Evolutionary conservation across 2,329 filamentous ascomycete species (phyloP).

Genomic region (Polytolypa hystricis): DNA sequence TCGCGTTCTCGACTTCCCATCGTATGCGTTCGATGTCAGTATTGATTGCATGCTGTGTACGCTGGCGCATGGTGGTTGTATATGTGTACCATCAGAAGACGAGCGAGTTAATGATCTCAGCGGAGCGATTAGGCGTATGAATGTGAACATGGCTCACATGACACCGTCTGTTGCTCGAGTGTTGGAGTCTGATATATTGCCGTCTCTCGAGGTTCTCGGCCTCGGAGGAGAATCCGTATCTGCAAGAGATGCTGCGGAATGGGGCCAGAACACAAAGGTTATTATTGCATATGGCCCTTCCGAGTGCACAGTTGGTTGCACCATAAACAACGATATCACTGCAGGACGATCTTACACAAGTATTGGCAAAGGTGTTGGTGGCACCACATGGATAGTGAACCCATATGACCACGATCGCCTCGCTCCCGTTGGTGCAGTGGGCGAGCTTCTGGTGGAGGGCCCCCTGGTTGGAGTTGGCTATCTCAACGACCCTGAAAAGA

Average conservation of each 20-base stretch:
- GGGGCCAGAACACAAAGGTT: constrained; percentile 32
- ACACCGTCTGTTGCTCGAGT: constrained; percentile 48
- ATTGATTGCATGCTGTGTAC: constrained; percentile 46
- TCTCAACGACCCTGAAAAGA: constrained; percentile 32
- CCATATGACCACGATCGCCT: constrained; percentile 26
- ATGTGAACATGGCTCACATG: constrained; percentile 46
- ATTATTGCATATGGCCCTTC: constrained; percentile 36
- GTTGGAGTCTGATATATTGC: constrained; percentile 31
- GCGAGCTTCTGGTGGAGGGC: constrained; percentile 51
- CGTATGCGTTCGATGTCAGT: constrained; percentile 44
- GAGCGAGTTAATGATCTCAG: constrained; percentile 41
- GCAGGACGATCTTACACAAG: constrained; percentile 26
- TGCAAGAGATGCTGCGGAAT: constrained; percentile 29
- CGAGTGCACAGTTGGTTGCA: constrained; percentile 34
- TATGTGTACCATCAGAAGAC: constrained; percentile 45
- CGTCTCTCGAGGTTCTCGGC: constrained; percentile 29
- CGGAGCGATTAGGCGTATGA: constrained; percentile 39
- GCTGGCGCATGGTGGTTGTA: constrained; percentile 45
- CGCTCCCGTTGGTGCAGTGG: constrained; percentile 44
- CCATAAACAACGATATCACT: constrained; percentile 26
- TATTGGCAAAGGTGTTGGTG: constrained; percentile 29
- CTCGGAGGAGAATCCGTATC: constrained; percentile 37
- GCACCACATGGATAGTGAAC: constrained; percentile 31
- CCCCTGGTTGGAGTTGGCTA: constrained; percentile 35
- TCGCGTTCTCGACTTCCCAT: constrained; percentile 50